Percentiles rank a stretch among this genome's conserved stretches.
phyloP scores from a whole-genome alignment of 1,139 yeast species.

The Pichia norvegensis region DNA sequence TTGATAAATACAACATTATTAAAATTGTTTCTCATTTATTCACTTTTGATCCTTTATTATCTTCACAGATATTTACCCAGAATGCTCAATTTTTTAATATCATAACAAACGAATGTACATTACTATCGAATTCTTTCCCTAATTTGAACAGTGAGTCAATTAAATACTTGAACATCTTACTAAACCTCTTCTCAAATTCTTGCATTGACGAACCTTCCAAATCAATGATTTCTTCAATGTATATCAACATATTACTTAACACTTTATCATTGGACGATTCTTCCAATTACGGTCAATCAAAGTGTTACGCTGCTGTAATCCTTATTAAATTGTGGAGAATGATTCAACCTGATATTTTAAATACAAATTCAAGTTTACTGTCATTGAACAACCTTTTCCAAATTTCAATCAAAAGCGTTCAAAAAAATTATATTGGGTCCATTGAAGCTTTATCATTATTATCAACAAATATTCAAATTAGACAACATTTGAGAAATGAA shows the following conservation, averaged over 20 bases:
- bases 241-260: slow-evolving; percentile 17
- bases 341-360: slow-evolving; percentile 28
- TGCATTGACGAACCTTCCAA: slow-evolving; percentile 25
- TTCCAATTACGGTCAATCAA: slow-evolving; percentile 5
- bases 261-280: slow-evolving; percentile 11
- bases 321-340: slow-evolving; percentile 40
- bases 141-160: slow-evolving; percentile 4
- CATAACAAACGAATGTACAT: slow-evolving; percentile 20
- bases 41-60: slow-evolving; percentile 16
- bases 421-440: slow-evolving; percentile 8
- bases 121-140: slow-evolving; percentile 8
- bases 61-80: slow-evolving; percentile 17
- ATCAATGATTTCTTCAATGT: slow-evolving; percentile 21
- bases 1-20: slow-evolving; percentile 14
- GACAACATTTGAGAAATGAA: slow-evolving; percentile 31
- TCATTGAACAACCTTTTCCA: slow-evolving; percentile 25
- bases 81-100: slow-evolving; percentile 16
- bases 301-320: slow-evolving; percentile 31
- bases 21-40: slow-evolving; percentile 17
- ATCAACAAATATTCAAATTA: slow-evolving; percentile 33
- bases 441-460: slow-evolving; percentile 43
- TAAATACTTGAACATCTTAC: slow-evolving; percentile 10
- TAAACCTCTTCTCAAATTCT: slow-evolving; percentile 23
- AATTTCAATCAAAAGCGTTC: slow-evolving; percentile 21
- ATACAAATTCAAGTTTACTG: slow-evolving; percentile 19